These are phyloP conservation scores for Claviceps capensis DNA, from an alignment of 2,329 filamentous ascomycete genomes.

Conservation along the genomic window DNA sequence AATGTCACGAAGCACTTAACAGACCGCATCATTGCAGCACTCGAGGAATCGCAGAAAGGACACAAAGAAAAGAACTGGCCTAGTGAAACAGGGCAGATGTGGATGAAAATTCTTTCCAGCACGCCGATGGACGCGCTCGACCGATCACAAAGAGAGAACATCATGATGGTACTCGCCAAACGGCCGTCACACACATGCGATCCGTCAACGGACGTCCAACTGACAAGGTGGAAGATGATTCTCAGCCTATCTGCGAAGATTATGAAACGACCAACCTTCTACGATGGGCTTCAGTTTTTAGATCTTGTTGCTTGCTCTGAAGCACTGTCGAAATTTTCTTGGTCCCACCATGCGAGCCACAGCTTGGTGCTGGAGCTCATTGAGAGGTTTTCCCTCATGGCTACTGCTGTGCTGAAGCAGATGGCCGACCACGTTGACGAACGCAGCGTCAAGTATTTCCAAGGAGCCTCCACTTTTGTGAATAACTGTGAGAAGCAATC, in stretches of 20 bases:
- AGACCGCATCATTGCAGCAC: conserved; percentile 16
- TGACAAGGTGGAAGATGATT: conserved; percentile 22
- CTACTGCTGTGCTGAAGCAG: conserved; percentile 23
- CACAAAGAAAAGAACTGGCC: conserved; percentile 19
- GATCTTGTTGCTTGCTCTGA: conserved; percentile 22
- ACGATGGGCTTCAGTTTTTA: conserved; percentile 30
- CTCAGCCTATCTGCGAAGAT: conserved; percentile 34
- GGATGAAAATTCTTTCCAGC: conserved; percentile 19
- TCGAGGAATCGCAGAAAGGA: conserved; percentile 17
- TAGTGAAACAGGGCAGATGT: conserved; percentile 15
- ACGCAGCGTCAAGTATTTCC: conserved; percentile 27
- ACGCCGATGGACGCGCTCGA: conserved; percentile 26
- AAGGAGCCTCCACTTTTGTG: conserved; percentile 14
- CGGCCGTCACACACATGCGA: conserved; percentile 14
- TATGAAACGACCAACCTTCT: conserved; percentile 37
- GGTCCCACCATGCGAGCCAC: conserved; percentile 11
- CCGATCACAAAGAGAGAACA: conserved; percentile 28
- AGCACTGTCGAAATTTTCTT: conserved; percentile 15
- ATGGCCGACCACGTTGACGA: conserved; percentile 31
- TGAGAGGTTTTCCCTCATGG: conserved; percentile 19
- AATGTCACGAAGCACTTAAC: conserved; percentile 20
- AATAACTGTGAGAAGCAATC: conserved; percentile 11
- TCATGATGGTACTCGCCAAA: conserved; percentile 23
- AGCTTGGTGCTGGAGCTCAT: conserved; percentile 19
- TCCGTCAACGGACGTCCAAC: conserved; percentile 12